Conservation (phyloP, 2,329 filamentous ascomycete genomes). For the Incumbomyces delicatus region DNA sequence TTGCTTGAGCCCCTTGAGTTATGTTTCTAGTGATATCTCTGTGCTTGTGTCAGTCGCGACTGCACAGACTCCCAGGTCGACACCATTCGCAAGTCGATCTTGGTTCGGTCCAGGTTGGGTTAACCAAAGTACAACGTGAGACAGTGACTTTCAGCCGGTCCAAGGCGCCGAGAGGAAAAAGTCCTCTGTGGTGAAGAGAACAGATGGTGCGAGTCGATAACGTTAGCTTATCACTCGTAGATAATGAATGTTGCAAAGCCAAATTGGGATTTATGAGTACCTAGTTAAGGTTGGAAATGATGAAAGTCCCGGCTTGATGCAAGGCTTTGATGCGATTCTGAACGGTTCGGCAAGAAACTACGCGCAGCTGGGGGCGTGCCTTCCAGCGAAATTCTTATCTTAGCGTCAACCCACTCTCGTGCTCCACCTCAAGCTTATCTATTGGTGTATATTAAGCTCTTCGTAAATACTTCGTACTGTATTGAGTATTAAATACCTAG, state of each 20-base stretch:
- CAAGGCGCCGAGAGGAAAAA: too few relatives aligned
- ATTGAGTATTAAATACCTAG: too few relatives aligned
- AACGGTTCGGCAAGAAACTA: constrained; percentile 1
- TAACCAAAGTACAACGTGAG: too few relatives aligned
- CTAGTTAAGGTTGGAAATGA: too few relatives aligned
- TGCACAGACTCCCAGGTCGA: constrained; percentile 1
- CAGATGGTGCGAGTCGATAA: too few relatives aligned
- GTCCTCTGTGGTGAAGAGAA: too few relatives aligned
- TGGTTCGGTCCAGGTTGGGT: neutral
- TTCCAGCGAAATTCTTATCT: constrained; percentile 1
- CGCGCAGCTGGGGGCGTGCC: constrained; percentile 2
- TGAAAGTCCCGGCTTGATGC: neutral
- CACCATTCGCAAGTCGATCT: neutral
- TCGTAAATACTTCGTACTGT: too few relatives aligned
- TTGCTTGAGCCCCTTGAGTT: neutral
- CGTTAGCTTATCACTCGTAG: too few relatives aligned
- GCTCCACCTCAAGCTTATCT: neutral
- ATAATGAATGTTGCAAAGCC: too few relatives aligned
- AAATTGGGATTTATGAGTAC: too few relatives aligned
- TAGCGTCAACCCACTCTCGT: neutral
- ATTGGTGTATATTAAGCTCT: neutral
- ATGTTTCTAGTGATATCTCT: neutral
- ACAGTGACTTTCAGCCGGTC: neutral
- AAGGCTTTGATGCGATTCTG: neutral
- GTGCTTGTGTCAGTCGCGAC: constrained; percentile 5